Evolutionary conservation across 192 early-diverging fungal species (phyloP).

Genomic region (Umbelopsis sp.): DNA sequence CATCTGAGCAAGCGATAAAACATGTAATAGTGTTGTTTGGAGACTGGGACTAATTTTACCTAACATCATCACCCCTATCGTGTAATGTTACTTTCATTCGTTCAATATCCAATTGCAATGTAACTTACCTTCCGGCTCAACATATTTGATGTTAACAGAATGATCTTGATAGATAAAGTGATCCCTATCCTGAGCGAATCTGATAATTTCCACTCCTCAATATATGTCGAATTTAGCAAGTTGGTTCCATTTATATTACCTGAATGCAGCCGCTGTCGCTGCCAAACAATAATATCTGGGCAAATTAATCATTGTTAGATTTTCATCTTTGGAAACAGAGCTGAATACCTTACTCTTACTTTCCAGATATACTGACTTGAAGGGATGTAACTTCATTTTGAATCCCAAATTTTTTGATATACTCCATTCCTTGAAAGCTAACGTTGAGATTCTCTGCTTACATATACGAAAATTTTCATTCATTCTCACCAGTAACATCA

Average conservation of each 20-base stretch:
- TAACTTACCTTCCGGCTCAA: not conserved
- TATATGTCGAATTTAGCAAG: not conserved
- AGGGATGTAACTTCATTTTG: constrained; percentile 46
- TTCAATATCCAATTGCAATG: not conserved
- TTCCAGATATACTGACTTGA: constrained; percentile 45
- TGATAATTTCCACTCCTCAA: not conserved
- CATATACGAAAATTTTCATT: not conserved
- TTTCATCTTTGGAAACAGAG: not conserved
- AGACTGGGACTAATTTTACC: not conserved
- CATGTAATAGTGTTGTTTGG: not conserved
- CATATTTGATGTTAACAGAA: constrained; percentile 59
- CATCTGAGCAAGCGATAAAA: not conserved
- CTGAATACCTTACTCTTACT: constrained; percentile 34
- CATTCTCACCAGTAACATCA: not conserved
- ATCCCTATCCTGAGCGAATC: constrained; percentile 52
- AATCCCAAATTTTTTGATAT: constrained; percentile 44
- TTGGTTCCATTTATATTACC: constrained; percentile 25
- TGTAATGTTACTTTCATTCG: not conserved
- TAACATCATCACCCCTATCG: constrained; percentile 11
- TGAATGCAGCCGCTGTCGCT: constrained; percentile 52
- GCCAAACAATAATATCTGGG: constrained; percentile 57
- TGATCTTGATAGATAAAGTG: constrained; percentile 52
- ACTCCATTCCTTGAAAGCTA: constrained; percentile 24
- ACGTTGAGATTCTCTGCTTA: not conserved
- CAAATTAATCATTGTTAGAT: constrained; percentile 7